Evolutionary conservation across 2,329 filamentous ascomycete genomes (phyloP).

Genomic region (Beauveria asiatica): DNA sequence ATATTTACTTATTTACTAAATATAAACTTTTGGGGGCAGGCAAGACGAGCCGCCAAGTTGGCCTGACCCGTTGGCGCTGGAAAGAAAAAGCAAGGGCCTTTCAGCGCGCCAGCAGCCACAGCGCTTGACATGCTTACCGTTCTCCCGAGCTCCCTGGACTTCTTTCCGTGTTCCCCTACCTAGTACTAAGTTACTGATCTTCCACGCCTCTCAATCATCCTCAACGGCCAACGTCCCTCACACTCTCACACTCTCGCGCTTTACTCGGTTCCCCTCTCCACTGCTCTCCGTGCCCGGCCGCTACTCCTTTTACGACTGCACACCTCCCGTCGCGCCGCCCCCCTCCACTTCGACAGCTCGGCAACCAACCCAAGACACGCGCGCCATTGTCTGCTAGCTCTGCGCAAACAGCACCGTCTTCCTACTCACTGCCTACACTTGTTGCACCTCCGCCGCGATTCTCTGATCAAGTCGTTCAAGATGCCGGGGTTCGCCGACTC

Average conservation of each 20-base stretch:
- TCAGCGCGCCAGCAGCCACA: constrained; percentile 3
- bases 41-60: too few species aligned
- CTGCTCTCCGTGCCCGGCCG: background rate
- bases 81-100: background rate
- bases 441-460: background rate
- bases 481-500: constrained; percentile 91
- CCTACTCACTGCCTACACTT: background rate
- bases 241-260: background rate
- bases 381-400: background rate
- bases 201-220: background rate
- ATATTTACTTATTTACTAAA: too few species aligned
- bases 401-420: background rate
- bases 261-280: background rate
- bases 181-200: background rate
- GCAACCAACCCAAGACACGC: background rate
- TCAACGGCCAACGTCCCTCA: background rate
- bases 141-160: background rate
- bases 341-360: background rate
- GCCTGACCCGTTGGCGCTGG: background rate
- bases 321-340: background rate
- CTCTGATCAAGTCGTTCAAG: constrained; percentile 24
- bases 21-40: too few species aligned
- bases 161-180: background rate
- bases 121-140: background rate
- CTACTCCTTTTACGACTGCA: background rate